These are phyloP conservation scores for Nyssa sinensis DNA, from an alignment of 148 eudicot species.

Conservation along the genomic window DNA sequence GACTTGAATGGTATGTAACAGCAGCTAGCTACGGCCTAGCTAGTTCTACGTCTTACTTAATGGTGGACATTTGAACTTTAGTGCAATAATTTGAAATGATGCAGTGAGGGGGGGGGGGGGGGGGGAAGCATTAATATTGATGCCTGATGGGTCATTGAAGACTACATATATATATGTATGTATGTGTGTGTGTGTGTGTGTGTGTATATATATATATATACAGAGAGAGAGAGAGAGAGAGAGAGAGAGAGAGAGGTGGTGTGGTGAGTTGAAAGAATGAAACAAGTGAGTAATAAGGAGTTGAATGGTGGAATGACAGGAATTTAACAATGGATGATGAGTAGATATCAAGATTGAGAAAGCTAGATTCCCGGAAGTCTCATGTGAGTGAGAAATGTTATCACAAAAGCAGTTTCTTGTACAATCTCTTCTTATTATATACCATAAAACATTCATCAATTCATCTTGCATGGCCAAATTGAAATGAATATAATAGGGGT, in stretches of 20 bases:
- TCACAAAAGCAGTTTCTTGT: slow-evolving; percentile 19
- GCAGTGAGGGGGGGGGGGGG: slow-evolving; percentile 13
- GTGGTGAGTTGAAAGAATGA: no score
- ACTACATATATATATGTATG: no score
- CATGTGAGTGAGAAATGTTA: slow-evolving; percentile 16
- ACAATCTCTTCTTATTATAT: background rate
- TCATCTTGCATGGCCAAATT: background rate
- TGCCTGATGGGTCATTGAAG: no score
- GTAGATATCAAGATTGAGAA: slow-evolving; percentile 8
- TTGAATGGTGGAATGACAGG: slow-evolving; percentile 3
- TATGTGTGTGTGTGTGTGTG: no score
- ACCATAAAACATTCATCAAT: slow-evolving; percentile 12
- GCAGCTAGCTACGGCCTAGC: background rate
- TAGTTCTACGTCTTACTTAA: slow-evolving; percentile 4
- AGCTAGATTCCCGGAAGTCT: slow-evolving; percentile 33
- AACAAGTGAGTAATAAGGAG: background rate
- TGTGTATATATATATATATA: no score
- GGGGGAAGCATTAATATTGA: no score
- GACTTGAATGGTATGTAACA: slow-evolving; percentile 8
- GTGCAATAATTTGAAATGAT: slow-evolving; percentile 25
- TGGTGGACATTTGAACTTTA: slow-evolving; percentile 20
- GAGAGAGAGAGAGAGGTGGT: background rate
- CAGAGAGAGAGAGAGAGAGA: no score
- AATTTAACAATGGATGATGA: background rate
- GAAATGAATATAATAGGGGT: background rate